Evolutionary conservation across 495 filamentous ascomycete genomes (phyloP).

Genomic region (Podospora comata): DNA sequence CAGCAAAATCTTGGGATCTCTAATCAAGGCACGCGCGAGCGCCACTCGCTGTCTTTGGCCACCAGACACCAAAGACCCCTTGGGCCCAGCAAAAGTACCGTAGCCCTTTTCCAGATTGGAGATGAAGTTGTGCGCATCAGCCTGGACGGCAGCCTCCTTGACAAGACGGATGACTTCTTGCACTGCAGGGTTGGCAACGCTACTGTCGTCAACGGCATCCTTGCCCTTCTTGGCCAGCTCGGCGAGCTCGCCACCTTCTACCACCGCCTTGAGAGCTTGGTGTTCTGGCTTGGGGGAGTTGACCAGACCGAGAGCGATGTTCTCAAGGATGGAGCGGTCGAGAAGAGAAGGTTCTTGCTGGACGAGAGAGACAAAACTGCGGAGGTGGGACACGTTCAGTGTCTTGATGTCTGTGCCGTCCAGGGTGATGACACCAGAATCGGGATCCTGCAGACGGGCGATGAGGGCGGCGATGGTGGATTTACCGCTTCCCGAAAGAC

Average conservation of each 20-base stretch:
- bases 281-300: slow-evolving; percentile 53
- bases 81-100: slow-evolving; percentile 48
- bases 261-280: slow-evolving; percentile 22
- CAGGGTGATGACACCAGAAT: slow-evolving; percentile 26
- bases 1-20: slow-evolving; percentile 79
- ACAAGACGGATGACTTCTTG: slow-evolving; percentile 33
- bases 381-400: slow-evolving; percentile 55
- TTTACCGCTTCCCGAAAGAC: slow-evolving; percentile 60
- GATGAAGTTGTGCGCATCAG: slow-evolving; percentile 42
- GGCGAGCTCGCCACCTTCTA: slow-evolving; percentile 16
- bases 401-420: slow-evolving; percentile 53
- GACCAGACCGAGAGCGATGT: slow-evolving; percentile 63
- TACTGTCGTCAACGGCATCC: slow-evolving; percentile 25
- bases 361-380: slow-evolving; percentile 59
- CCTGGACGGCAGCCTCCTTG: slow-evolving; percentile 35
- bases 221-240: slow-evolving; percentile 18
- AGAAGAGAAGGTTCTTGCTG: slow-evolving; percentile 67
- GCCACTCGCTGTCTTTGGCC: slow-evolving; percentile 64
- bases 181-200: slow-evolving; percentile 25
- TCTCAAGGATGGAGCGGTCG: slow-evolving; percentile 63
- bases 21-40: slow-evolving; percentile 78
- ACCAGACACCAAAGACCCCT: slow-evolving; percentile 49
- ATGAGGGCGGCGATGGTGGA: slow-evolving; percentile 77
- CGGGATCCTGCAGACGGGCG: slow-evolving; percentile 37
- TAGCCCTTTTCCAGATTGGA: slow-evolving; percentile 39